A percentile compares a stretch with the other conserved stretches of the same genome.
phyloP scores from a whole-genome alignment of 1,139 yeast genomes.

The Diutina sp. region DNA sequence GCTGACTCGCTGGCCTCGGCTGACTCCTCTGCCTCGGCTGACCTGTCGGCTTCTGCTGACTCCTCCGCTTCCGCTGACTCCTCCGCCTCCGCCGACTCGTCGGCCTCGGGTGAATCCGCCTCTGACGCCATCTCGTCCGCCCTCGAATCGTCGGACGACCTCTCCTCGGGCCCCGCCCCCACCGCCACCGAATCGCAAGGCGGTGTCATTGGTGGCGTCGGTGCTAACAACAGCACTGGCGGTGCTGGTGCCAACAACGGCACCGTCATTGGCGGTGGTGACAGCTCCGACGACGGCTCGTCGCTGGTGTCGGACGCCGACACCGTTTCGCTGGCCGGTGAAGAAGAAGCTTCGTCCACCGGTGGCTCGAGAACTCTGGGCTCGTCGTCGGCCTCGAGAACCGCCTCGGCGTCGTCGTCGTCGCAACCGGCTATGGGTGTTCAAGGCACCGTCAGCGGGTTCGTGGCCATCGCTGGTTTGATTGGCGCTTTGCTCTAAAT shows the following conservation, averaged over 20 bases:
- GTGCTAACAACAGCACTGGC: background rate
- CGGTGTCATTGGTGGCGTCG: background rate
- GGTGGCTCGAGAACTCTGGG: background rate
- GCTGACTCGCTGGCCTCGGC: background rate
- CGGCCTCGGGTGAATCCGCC: background rate
- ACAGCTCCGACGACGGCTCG: background rate
- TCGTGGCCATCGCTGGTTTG: background rate
- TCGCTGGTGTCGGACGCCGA: background rate
- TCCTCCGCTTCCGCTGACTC: background rate
- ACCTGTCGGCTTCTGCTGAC: background rate
- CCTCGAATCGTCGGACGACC: background rate
- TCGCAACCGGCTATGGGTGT: background rate
- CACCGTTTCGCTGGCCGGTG: background rate
- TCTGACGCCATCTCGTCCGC: background rate
- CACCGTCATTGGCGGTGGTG: background rate
- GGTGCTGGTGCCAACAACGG: background rate
- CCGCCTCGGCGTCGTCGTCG: background rate
- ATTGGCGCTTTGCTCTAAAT: constrained; percentile 1
- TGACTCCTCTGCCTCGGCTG: background rate
- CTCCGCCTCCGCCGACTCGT: background rate
- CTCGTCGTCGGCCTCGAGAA: background rate
- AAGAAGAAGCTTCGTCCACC: too few species aligned
- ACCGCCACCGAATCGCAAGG: background rate
- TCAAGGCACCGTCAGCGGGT: background rate
- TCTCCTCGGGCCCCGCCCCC: background rate